Evolutionary conservation across 768 basidiomycete species (phyloP).

Genomic region (Hirschioporus abietinus): DNA sequence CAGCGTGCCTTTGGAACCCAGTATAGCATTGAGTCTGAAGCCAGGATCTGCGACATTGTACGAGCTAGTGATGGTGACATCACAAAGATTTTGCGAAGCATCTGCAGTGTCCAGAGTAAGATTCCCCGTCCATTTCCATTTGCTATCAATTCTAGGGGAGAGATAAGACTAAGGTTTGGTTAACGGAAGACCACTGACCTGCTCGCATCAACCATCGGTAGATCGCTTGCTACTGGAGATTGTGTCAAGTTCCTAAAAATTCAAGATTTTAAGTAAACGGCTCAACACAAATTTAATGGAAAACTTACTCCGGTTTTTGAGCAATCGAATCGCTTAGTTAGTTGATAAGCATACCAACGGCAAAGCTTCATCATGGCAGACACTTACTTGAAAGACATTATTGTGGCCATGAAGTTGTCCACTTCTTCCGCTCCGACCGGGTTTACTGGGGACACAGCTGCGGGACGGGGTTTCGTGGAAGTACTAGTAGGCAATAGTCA

Average conservation of each 20-base stretch:
- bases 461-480: background rate
- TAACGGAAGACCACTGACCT: background rate
- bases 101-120: conserved; percentile 37
- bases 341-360: conserved; percentile 4
- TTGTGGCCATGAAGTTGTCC: conserved; percentile 30
- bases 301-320: background rate
- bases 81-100: conserved; percentile 41
- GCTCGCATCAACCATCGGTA: background rate
- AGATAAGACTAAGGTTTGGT: conserved; percentile 7
- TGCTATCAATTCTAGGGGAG: conserved; percentile 44
- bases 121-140: conserved; percentile 63
- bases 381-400: conserved; percentile 39
- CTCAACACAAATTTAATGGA: background rate
- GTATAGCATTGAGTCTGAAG: conserved; percentile 44
- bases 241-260: background rate
- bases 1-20: conserved; percentile 37
- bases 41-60: conserved; percentile 34
- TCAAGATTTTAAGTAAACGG: background rate
- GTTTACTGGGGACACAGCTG: background rate
- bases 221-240: background rate
- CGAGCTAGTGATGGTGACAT: conserved; percentile 41
- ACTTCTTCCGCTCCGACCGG: conserved; percentile 16
- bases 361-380: background rate
- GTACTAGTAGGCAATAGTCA: background rate
- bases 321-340: conserved; percentile 5